phyloP scores from a whole-genome alignment of 768 basidiomycete genomes.

The Daedalea quercina region DNA sequence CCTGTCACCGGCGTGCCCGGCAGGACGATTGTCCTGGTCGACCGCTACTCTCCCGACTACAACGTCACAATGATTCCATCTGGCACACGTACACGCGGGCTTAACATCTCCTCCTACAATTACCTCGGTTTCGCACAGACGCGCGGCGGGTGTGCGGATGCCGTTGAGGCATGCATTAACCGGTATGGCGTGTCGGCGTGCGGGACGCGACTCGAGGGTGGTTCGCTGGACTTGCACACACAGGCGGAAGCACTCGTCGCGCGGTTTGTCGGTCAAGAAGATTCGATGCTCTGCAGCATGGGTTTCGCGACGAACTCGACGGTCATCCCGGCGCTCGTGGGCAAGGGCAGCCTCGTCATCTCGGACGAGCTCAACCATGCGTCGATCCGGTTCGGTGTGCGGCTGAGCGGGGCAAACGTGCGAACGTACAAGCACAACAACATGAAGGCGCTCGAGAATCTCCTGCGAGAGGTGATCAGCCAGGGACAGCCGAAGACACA shows the following conservation, averaged over 20 bases:
- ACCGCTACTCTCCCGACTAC: slow-evolving; percentile 79
- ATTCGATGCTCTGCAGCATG: slow-evolving; percentile 88
- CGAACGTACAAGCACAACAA: slow-evolving; percentile 98
- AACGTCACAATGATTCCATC: slow-evolving; percentile 73
- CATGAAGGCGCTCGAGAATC: slow-evolving; percentile 70
- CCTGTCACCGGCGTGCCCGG: slow-evolving; percentile 95
- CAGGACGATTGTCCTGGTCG: slow-evolving; percentile 80
- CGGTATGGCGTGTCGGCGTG: slow-evolving; percentile 77
- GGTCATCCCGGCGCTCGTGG: slow-evolving; percentile 83
- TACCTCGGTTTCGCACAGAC: slow-evolving; percentile 98
- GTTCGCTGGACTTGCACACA: slow-evolving; percentile 79
- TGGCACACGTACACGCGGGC: slow-evolving; percentile 76
- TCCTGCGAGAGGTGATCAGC: slow-evolving; percentile 87
- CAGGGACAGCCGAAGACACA: slow-evolving; percentile 98
- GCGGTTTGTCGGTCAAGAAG: slow-evolving; percentile 85
- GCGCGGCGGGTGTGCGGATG: slow-evolving; percentile 89
- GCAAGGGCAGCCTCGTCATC: slow-evolving; percentile 89
- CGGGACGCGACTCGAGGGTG: slow-evolving; percentile 76
- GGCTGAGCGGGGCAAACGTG: slow-evolving; percentile 83
- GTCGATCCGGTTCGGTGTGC: slow-evolving; percentile 87
- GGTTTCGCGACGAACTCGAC: slow-evolving; percentile 97
- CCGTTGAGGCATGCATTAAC: slow-evolving; percentile 76
- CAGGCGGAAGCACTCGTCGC: slow-evolving; percentile 83
- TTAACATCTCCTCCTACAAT: slow-evolving; percentile 98
- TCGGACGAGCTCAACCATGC: slow-evolving; percentile 98